A percentile compares a stretch with the other conserved stretches of the same genome.
Evolutionary conservation across 768 basidiomycete species (phyloP).

Genomic region (Piloderma croceum): DNA sequence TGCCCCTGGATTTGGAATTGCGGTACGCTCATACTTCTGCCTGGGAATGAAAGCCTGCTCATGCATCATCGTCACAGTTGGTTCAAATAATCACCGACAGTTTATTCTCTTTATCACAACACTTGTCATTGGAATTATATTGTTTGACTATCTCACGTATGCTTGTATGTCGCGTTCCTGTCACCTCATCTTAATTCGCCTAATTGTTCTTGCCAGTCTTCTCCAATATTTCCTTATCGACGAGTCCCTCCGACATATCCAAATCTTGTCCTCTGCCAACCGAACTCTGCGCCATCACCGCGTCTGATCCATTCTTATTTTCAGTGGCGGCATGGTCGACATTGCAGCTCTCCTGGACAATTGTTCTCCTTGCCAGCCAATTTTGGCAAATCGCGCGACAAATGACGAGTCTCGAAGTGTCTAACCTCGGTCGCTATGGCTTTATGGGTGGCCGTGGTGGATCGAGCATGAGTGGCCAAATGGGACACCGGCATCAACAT

Average conservation of each 20-base stretch:
- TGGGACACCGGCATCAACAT: conserved; percentile 67
- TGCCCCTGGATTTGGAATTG: conserved; percentile 99
- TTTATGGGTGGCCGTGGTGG: conserved; percentile 93
- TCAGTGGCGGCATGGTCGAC: conserved; percentile 80
- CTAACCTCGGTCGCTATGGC: conserved; percentile 91
- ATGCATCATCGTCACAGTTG: conserved; percentile 46
- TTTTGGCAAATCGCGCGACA: conserved; percentile 90
- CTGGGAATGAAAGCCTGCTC: not conserved
- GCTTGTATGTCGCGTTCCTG: conserved; percentile 53
- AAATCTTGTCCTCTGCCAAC: conserved; percentile 65
- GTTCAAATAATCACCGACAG: conserved; percentile 90
- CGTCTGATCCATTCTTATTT: conserved; percentile 79
- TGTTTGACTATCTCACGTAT: conserved; percentile 82
- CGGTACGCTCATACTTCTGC: conserved; percentile 42
- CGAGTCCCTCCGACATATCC: conserved; percentile 35
- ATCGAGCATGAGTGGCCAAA: conserved; percentile 60
- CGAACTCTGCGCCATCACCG: conserved; percentile 63
- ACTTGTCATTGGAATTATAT: conserved; percentile 71
- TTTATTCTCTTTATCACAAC: conserved; percentile 90
- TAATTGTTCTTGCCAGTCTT: conserved; percentile 41
- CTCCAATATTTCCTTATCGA: conserved; percentile 35
- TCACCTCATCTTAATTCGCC: not conserved
- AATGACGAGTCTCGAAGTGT: conserved; percentile 94
- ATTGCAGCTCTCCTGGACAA: conserved; percentile 93
- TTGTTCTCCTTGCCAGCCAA: conserved; percentile 79